These are phyloP conservation scores for Rhytidhysteron rufulum DNA, from an alignment of 2,329 filamentous ascomycete species.

Conservation along the genomic window DNA sequence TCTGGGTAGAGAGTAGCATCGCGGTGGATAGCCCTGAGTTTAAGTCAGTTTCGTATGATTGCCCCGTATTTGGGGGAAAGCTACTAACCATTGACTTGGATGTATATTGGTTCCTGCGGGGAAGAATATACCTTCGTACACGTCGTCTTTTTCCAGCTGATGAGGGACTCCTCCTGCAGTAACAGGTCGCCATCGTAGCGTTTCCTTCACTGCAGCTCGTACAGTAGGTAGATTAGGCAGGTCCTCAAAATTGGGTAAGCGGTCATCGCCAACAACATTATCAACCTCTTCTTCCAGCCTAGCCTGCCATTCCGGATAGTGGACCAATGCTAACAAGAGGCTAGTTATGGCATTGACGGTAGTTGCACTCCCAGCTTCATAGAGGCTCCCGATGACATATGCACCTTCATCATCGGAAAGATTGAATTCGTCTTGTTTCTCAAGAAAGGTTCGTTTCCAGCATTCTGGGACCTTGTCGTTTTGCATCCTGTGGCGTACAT, in stretches of 20 bases:
- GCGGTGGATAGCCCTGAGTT: conserved; percentile 57
- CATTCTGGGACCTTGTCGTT: conserved; percentile 12
- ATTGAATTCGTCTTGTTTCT: conserved; percentile 16
- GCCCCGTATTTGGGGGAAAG: no score
- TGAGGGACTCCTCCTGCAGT: conserved; percentile 38
- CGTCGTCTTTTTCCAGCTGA: conserved; percentile 30
- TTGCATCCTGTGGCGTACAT: conserved; percentile 22
- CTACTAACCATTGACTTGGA: conserved; percentile 6
- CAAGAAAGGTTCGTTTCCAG: conserved; percentile 20
- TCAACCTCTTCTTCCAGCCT: conserved; percentile 58
- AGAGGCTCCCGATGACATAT: conserved; percentile 30
- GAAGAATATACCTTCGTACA: conserved; percentile 36
- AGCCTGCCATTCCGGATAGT: conserved; percentile 50
- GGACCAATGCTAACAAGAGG: conserved; percentile 18
- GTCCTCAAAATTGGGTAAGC: conserved; percentile 51
- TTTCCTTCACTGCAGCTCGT: conserved; percentile 56
- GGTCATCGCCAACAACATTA: conserved; percentile 46
- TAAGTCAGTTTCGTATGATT: no score
- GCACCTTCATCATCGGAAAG: conserved; percentile 23
- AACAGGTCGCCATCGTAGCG: conserved; percentile 56
- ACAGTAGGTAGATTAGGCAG: conserved; percentile 51
- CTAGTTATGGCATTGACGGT: conserved; percentile 25
- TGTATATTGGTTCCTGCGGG: conserved; percentile 24
- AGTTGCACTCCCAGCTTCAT: conserved; percentile 28
- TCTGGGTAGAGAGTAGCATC: conserved; percentile 56